Percentiles rank a stretch among this genome's conserved stretches.
These are phyloP conservation scores for Pisolithus sp. DNA, from an alignment of 768 basidiomycete genomes.

Conservation along the genomic window DNA sequence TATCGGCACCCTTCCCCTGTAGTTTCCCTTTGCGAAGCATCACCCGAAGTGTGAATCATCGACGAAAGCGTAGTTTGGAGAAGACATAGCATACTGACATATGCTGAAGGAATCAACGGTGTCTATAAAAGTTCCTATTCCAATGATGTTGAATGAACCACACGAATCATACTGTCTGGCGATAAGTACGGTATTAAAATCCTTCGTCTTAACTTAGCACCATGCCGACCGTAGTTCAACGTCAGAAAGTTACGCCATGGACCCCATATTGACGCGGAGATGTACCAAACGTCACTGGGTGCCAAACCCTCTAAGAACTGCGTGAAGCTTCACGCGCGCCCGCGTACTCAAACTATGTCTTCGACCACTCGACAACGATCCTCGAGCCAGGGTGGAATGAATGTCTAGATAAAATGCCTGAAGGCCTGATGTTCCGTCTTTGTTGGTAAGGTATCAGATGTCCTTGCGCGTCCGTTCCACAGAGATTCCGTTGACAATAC, in stretches of 20 bases:
- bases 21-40: constrained; percentile 30
- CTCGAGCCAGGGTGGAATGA: constrained; percentile 66
- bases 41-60: not conserved
- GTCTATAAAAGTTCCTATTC: not conserved
- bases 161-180: constrained; percentile 89
- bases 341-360: constrained; percentile 63
- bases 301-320: constrained; percentile 68
- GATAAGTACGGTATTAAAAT: constrained; percentile 62
- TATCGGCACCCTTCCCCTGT: constrained; percentile 51
- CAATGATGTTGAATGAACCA: constrained; percentile 84
- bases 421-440: constrained; percentile 62
- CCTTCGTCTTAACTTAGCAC: constrained; percentile 43
- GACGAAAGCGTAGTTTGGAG: not conserved
- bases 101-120: not conserved
- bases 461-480: constrained; percentile 59
- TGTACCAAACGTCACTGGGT: constrained; percentile 82
- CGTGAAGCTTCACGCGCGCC: constrained; percentile 70
- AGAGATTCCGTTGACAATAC: constrained; percentile 64
- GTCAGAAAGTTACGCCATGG: not conserved
- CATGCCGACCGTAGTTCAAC: constrained; percentile 46
- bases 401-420: constrained; percentile 74
- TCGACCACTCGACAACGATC: constrained; percentile 61
- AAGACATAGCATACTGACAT: constrained; percentile 55
- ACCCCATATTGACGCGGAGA: not conserved
- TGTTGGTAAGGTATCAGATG: constrained; percentile 80